Conservation (phyloP, 768 basidiomycete species). For the Phallus indusiatus region DNA sequence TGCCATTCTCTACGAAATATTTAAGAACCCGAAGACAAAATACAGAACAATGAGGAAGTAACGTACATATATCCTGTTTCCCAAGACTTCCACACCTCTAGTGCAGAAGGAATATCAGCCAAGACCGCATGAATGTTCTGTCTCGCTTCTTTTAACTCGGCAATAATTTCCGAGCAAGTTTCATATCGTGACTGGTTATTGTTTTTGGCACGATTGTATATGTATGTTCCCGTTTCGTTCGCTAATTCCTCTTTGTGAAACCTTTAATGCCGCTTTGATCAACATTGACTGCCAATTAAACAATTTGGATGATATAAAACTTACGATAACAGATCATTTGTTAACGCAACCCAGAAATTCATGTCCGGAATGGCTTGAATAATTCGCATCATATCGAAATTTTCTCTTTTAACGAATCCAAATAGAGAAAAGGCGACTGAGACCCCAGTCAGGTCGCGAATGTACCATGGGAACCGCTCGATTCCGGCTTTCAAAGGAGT, state of each 20-base stretch:
- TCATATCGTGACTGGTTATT: not conserved
- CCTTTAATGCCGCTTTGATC: not conserved
- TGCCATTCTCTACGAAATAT: not conserved
- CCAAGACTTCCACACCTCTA: not conserved
- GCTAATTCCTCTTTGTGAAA: slow-evolving; percentile 2
- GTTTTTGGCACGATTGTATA: not conserved
- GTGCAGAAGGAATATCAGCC: not conserved
- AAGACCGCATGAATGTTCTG: not conserved
- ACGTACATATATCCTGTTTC: not conserved
- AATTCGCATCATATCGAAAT: not conserved
- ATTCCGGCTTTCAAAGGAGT: not conserved
- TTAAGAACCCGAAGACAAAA: not conserved
- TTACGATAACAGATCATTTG: slow-evolving; percentile 3
- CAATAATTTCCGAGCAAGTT: not conserved
- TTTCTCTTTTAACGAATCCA: not conserved
- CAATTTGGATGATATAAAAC: not conserved
- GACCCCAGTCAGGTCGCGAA: not conserved
- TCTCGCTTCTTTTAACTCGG: not conserved
- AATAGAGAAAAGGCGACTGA: not conserved
- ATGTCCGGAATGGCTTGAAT: not conserved
- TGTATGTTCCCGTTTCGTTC: not conserved
- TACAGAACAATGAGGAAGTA: not conserved
- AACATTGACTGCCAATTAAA: not conserved
- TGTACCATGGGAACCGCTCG: not conserved
- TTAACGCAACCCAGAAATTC: not conserved